phyloP scores from a whole-genome alignment of 305 asterid species.

The Ajuga reptans region DNA sequence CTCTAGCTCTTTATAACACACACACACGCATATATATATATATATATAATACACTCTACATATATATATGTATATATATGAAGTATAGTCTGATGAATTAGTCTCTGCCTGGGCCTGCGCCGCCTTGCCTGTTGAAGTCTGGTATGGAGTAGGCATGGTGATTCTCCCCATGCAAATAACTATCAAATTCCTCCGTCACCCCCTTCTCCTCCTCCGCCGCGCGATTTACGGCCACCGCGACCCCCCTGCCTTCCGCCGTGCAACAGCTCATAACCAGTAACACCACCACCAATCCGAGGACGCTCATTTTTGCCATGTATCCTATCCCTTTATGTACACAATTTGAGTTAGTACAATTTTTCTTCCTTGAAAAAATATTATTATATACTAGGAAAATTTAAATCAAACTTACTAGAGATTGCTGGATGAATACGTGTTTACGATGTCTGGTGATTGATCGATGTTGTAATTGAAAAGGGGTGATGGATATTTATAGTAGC shows the following conservation, averaged over 20 bases:
- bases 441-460: too few species aligned
- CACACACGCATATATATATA: neutral
- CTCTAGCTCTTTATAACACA: too few species aligned
- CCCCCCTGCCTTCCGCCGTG: constrained; percentile 12
- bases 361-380: too few species aligned
- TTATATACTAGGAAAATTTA: neutral
- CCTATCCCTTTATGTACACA: neutral
- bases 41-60: neutral
- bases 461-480: neutral
- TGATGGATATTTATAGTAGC: neutral
- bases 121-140: constrained; percentile 23
- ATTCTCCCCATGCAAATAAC: constrained; percentile 25
- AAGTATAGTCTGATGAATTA: neutral
- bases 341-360: neutral
- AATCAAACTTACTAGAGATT: neutral
- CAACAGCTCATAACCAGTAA: constrained; percentile 14
- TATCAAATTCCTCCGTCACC: neutral
- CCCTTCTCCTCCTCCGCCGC: neutral
- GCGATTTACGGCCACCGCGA: neutral
- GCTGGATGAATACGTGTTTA: neutral
- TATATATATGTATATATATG: neutral
- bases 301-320: constrained; percentile 19
- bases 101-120: constrained; percentile 21
- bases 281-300: neutral
- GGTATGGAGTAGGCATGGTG: constrained; percentile 31